Base-by-base conservation (phyloP, 345 rosid genomes). In the Luvunga scandens region DNA sequence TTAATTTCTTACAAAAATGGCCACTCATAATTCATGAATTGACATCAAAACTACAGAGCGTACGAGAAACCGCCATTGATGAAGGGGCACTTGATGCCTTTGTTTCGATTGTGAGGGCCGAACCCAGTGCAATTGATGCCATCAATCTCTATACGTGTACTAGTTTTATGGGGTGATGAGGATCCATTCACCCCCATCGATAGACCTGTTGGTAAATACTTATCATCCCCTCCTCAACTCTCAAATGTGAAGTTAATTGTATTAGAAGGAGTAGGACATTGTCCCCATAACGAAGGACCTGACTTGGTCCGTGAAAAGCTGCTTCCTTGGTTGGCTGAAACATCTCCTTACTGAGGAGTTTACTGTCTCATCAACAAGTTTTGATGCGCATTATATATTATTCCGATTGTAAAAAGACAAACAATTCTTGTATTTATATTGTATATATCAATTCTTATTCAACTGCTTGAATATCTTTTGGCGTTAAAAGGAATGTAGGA, bases 1-100 rank as follows among this genome's bases (percentile, higher is more conserved):
- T 31, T 31, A 31, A 1, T 4, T 4, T 31, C 7, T 24, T 28
- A 4, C 8, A 39, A 38, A 38, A 48, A 64, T 30, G 63, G 73
- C 53, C 7, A 36, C 39, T 7, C 39, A 36, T 2, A 36, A 36
- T 36, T 36, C 39, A 7, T 36, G 6, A 33, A 36, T 36, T 36
- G 39, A 36, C 39, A 9, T 36, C 39, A 36, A 4, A 7, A 36
- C 9, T 36, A 80, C 87, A 93, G 97, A 90, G 91, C 75, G 93
- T 93, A 25, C 85, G 88, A 78, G 95, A 87, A 78, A 97, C 98
- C 48, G 93, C 98, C 73, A 84, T 88, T 64, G 92, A 86, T 7
- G 97, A 89, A 63, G 98, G 98, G 53, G 97, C 98, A n/a, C 86
- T 95, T 39, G 97, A 95, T 79, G 98, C 98, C 19, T 95, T 95